Conservation (phyloP, 306 rosid species). For the Sphenostylis stenocarpa region DNA sequence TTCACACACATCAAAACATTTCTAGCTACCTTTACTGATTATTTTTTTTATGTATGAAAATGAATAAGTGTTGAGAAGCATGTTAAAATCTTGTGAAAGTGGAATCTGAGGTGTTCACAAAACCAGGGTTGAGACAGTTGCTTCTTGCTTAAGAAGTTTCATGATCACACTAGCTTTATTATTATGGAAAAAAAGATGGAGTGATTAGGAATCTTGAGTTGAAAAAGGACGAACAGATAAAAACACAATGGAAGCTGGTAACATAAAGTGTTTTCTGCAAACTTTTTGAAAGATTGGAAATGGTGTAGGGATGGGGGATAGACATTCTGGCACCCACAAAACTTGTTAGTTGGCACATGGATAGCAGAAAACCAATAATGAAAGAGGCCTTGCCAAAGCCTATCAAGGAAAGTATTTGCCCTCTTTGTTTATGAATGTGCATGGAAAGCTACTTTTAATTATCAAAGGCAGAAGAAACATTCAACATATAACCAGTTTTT, state of each 20-base stretch:
- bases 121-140: neutral
- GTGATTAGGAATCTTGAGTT: conserved; percentile 28
- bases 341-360: conserved; percentile 38
- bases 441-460: too few species aligned
- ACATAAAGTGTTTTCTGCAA: conserved; percentile 29
- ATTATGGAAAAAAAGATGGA: neutral
- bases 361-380: conserved; percentile 26
- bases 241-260: conserved; percentile 27
- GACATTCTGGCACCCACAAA: conserved; percentile 34
- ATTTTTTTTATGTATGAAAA: neutral
- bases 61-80: neutral
- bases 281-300: conserved; percentile 22
- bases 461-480: too few species aligned
- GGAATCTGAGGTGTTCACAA: neutral
- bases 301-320: conserved; percentile 13
- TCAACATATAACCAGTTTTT: too few species aligned
- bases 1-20: neutral
- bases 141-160: conserved; percentile 31
- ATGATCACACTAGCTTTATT: conserved; percentile 1
- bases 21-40: neutral
- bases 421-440: too few species aligned
- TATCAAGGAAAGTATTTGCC: neutral
- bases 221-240: conserved; percentile 31
- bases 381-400: neutral
- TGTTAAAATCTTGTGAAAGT: neutral